A percentile compares a stretch with the other conserved stretches of the same genome.
These are phyloP conservation scores for Venturia asperata DNA, from an alignment of 2,329 filamentous ascomycete species.

Conservation along the genomic window DNA sequence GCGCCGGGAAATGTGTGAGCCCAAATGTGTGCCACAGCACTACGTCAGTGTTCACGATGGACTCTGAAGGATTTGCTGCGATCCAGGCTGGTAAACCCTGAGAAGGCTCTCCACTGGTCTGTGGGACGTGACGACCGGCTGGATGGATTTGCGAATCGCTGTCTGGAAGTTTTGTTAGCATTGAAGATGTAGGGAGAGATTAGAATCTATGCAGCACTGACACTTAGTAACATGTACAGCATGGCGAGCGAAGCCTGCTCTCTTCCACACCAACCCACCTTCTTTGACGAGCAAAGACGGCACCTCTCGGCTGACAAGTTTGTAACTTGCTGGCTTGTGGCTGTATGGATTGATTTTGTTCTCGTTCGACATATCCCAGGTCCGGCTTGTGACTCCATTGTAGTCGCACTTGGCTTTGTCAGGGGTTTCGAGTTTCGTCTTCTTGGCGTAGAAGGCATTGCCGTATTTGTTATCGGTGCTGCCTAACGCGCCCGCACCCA, in stretches of 20 bases:
- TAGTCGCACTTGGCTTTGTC: constrained; percentile 69
- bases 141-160: constrained; percentile 75
- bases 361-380: constrained; percentile 87
- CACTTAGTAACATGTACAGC: constrained; percentile 85
- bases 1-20: constrained; percentile 78
- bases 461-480: constrained; percentile 79
- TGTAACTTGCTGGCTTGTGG: constrained; percentile 78
- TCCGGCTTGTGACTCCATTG: constrained; percentile 67
- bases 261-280: constrained; percentile 77
- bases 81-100: constrained; percentile 71
- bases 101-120: constrained; percentile 74
- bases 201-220: constrained; percentile 40
- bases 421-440: constrained; percentile 69
- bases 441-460: constrained; percentile 81
- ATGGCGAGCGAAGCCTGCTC: constrained; percentile 79
- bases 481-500: constrained; percentile 66
- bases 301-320: constrained; percentile 81
- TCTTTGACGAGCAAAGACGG: constrained; percentile 72
- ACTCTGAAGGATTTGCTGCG: constrained; percentile 55
- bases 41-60: constrained; percentile 73
- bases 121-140: constrained; percentile 78
- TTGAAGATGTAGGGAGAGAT: constrained; percentile 17
- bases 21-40: constrained; percentile 95
- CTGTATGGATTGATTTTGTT: constrained; percentile 79
- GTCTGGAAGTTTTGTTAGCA: constrained; percentile 44